These are phyloP conservation scores for Coemansia sp. DNA, from an alignment of 192 early-diverging fungal genomes.

Conservation along the genomic window DNA sequence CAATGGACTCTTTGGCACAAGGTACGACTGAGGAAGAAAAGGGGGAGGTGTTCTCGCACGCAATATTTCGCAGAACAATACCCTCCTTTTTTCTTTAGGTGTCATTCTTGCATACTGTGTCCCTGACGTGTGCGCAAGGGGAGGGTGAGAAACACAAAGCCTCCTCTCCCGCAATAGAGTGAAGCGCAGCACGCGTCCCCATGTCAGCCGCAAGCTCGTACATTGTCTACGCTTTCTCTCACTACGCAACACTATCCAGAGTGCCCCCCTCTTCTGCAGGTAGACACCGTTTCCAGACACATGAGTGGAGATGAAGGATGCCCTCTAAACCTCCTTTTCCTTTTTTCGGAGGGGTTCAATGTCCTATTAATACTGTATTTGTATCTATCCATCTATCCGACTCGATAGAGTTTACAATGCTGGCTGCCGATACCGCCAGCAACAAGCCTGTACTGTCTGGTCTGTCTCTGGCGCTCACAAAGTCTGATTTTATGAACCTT, in stretches of 20 bases:
- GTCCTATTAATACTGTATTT: not conserved
- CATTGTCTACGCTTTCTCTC: not conserved
- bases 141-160: not conserved
- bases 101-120: not conserved
- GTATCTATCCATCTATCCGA: not conserved
- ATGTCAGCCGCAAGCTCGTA: not conserved
- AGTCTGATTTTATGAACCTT: conserved; percentile 23
- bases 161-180: not conserved
- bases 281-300: not conserved
- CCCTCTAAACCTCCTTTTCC: no score
- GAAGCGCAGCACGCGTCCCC: not conserved
- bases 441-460: conserved; percentile 6
- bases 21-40: not conserved
- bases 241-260: not conserved
- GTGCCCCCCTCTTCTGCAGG: not conserved
- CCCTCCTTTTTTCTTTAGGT: not conserved
- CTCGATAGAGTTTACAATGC: conserved; percentile 9
- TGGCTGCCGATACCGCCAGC: not conserved
- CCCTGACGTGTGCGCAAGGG: not conserved
- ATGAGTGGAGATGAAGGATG: no score
- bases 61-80: not conserved
- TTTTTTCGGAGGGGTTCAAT: no score
- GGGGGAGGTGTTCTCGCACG: not conserved
- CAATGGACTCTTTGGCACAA: conserved; percentile 2
- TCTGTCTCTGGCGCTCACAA: conserved; percentile 17